Percentiles rank a stretch among this genome's conserved stretches.
phyloP scores from a whole-genome alignment of 352 stramenopile species.

The Thalassiosira hispida region DNA sequence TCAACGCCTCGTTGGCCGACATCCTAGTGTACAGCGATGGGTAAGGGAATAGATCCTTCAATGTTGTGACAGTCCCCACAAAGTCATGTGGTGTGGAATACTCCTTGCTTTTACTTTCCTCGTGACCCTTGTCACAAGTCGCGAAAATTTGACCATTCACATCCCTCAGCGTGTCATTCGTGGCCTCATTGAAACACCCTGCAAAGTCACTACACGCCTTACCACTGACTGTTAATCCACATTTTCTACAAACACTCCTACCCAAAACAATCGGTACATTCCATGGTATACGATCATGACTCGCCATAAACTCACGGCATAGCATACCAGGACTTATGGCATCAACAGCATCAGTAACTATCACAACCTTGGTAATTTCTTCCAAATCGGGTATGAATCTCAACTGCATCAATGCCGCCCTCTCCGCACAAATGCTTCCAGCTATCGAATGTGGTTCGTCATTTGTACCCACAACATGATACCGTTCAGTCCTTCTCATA shows the following conservation, averaged over 20 bases:
- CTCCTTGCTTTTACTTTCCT: slow-evolving; percentile 29
- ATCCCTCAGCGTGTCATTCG: not conserved
- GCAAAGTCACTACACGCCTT: slow-evolving; percentile 27
- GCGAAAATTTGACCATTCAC: slow-evolving; percentile 23
- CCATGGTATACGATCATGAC: slow-evolving; percentile 83
- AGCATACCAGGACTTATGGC: slow-evolving; percentile 88
- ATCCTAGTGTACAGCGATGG: slow-evolving; percentile 87
- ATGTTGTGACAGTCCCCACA: slow-evolving; percentile 70
- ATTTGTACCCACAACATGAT: slow-evolving; percentile 85
- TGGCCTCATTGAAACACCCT: slow-evolving; percentile 15
- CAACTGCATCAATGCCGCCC: slow-evolving; percentile 86
- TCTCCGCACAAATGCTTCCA: slow-evolving; percentile 89
- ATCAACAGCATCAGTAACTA: slow-evolving; percentile 87
- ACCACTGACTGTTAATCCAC: slow-evolving; percentile 42
- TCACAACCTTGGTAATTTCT: slow-evolving; percentile 83
- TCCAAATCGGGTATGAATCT: slow-evolving; percentile 80
- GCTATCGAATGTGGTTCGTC: slow-evolving; percentile 89
- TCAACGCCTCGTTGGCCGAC: slow-evolving; percentile 71
- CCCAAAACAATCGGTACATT: slow-evolving; percentile 82
- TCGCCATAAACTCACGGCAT: slow-evolving; percentile 90
- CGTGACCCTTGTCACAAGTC: slow-evolving; percentile 15
- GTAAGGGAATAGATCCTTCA: slow-evolving; percentile 88
- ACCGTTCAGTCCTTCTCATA: slow-evolving; percentile 26
- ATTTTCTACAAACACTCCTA: slow-evolving; percentile 54
- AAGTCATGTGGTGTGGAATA: slow-evolving; percentile 49